Evolutionary conservation across 768 basidiomycete genomes (phyloP), one percentile per base, ranked within the genome.

Genomic region (Boletales sp.): DNA sequence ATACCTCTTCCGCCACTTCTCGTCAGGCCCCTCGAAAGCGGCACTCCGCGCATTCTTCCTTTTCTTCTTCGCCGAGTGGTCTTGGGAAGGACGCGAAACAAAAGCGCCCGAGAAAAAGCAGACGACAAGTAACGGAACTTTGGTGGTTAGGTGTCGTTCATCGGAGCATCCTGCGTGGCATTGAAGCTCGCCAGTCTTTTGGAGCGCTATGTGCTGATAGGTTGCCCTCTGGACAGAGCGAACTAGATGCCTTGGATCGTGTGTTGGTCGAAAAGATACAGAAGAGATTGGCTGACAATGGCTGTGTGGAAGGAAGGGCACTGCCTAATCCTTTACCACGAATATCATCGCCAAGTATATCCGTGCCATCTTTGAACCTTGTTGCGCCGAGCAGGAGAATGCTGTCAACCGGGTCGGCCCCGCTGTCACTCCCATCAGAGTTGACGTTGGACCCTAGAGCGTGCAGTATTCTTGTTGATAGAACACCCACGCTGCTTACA

Each of bases 101-200:
- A 38, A 71, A 71, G 52, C 66, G 65, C 27, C 56, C 58, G 14
- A 65, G 62, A 44, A 74, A 67, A 50, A 62, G 61, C 44, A 63
- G 48, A 43, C 64, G 56, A 6, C 70, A 66, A 3, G 57, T 63
- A 2, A 59, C 62, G 15, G 73, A 74, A 43, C 53, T 71, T 9
- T 65, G 64, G 49, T 73, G 73, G 64, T 54, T 72, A 38, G 69
- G 67, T 1, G 60, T 67, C 13, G 48, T 74, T 19, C 71, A 72
- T 48, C 60, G 67, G 39, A 74, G 69, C 46, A 63, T 74, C 44
- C 35, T 59, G 15, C 52, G 56, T 9, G 58, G 54, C 29, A 55
- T 68, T 4, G 60, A 61, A 30, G 44, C 19, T 45, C 61, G 54
- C 31, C 52, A 41, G 32, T 43, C 57, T 12, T 21, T 27, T 18